Conservation (phyloP, 306 rosid genomes). For the Citrullus colocynthis region DNA sequence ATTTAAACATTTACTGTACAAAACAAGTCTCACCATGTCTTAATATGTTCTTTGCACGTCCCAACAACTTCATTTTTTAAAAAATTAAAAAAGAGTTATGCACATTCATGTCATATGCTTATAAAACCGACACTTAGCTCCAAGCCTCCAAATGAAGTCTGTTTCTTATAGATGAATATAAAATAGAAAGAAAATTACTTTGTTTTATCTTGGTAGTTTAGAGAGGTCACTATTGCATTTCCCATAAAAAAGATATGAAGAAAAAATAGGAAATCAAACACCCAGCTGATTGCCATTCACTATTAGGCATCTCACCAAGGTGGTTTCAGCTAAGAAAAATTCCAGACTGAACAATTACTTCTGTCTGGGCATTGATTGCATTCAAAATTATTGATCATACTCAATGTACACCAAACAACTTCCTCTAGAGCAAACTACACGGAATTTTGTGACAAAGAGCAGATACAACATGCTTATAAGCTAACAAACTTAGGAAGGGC, state of each 20-base stretch:
- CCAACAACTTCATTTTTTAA: neutral
- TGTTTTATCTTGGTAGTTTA: neutral
- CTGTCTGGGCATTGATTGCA: neutral
- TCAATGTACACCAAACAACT: neutral
- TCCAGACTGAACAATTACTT: neutral
- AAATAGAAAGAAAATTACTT: neutral
- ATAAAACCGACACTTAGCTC: neutral
- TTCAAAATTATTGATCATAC: neutral
- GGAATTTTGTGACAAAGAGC: neutral
- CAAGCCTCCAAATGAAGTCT: neutral
- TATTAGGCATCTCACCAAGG: neutral
- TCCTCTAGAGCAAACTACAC: neutral
- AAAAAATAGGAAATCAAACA: neutral
- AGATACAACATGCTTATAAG: neutral
- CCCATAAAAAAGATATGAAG: neutral
- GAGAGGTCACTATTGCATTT: neutral
- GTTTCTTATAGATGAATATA: neutral
- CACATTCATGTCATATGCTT: neutral
- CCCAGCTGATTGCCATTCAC: neutral
- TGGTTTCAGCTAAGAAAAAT: neutral
- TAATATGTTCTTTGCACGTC: neutral
- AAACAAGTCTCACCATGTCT: neutral
- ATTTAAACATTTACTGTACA: neutral
- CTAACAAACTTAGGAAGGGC: neutral
- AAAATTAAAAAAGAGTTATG: neutral